Conservation (phyloP, 495 filamentous ascomycete genomes). For the Aspergillus sclerotioniger region DNA sequence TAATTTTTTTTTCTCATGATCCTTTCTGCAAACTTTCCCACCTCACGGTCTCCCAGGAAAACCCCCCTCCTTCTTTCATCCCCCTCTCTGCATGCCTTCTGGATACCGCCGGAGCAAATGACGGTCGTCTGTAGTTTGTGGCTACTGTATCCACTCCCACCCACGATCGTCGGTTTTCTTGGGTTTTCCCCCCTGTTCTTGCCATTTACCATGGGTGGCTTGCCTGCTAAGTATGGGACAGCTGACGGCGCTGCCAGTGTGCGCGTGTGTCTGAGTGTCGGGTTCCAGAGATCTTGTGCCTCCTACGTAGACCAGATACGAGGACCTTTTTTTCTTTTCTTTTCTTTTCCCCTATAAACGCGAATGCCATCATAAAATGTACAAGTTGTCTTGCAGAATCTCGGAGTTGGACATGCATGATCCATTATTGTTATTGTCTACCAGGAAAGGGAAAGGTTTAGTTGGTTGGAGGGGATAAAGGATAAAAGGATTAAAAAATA, state of each 20-base stretch:
- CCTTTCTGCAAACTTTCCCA: not conserved
- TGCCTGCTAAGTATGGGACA: conserved; percentile 16
- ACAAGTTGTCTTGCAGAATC: conserved; percentile 15
- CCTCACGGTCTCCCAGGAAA: not conserved
- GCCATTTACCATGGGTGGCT: conserved; percentile 21
- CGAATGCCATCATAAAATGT: conserved; percentile 3
- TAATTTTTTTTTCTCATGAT: not conserved
- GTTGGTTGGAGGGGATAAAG: not conserved
- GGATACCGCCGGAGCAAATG: conserved; percentile 16
- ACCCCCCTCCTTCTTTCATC: conserved; percentile 22
- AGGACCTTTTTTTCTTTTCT: not conserved
- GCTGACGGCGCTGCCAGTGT: conserved; percentile 11
- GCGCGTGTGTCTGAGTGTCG: not conserved
- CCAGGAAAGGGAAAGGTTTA: conserved; percentile 2
- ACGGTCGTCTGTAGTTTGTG: conserved; percentile 33
- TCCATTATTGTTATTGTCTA: conserved; percentile 11
- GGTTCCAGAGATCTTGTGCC: not conserved
- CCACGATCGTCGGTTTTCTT: conserved; percentile 46
- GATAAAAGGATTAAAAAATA: conserved; percentile 1
- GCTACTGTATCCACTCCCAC: conserved; percentile 33
- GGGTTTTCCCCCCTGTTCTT: conserved; percentile 32
- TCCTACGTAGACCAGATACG: too few relatives aligned
- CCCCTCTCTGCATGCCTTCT: conserved; percentile 19
- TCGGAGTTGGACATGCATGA: conserved; percentile 9
- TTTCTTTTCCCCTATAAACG: not conserved